Evolutionary conservation across 2,329 filamentous ascomycete genomes (phyloP).

Genomic region (Paecilomyces variotii): DNA sequence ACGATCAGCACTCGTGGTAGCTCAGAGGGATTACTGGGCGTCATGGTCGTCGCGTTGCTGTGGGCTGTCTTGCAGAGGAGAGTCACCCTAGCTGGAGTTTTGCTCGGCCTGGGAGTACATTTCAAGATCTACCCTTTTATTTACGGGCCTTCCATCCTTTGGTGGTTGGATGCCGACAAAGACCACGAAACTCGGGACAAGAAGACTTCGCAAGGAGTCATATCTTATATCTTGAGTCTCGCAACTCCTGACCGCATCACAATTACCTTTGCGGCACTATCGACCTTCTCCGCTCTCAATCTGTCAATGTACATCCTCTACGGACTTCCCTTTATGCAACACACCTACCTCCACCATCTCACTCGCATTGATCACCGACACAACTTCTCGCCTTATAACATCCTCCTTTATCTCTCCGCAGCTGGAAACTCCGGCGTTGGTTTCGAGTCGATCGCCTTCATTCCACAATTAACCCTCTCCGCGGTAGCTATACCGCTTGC

Average conservation of each 20-base stretch:
- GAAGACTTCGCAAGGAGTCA: conserved; percentile 1
- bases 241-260: conserved; percentile 32
- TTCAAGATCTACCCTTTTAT: conserved; percentile 99
- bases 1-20: conserved; percentile 93
- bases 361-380: conserved; percentile 92
- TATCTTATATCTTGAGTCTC: conserved; percentile 20
- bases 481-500: conserved; percentile 66
- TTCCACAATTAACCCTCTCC: conserved; percentile 78
- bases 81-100: conserved; percentile 58
- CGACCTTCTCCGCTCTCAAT: conserved; percentile 69
- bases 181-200: not conserved
- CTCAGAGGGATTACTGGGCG: conserved; percentile 81
- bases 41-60: conserved; percentile 71
- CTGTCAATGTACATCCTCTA: conserved; percentile 71
- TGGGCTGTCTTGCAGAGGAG: conserved; percentile 66
- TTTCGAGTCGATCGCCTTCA: conserved; percentile 75
- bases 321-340: conserved; percentile 69
- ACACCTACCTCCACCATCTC: conserved; percentile 90
- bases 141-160: conserved; percentile 59
- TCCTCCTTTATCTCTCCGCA: conserved; percentile 78
- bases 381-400: conserved; percentile 97
- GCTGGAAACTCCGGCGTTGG: conserved; percentile 34
- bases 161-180: conserved; percentile 30
- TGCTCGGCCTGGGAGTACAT: conserved; percentile 80
- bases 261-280: conserved; percentile 52